Conservation (phyloP, 805 yeast species). For the Candida sakaeoensis region DNA sequence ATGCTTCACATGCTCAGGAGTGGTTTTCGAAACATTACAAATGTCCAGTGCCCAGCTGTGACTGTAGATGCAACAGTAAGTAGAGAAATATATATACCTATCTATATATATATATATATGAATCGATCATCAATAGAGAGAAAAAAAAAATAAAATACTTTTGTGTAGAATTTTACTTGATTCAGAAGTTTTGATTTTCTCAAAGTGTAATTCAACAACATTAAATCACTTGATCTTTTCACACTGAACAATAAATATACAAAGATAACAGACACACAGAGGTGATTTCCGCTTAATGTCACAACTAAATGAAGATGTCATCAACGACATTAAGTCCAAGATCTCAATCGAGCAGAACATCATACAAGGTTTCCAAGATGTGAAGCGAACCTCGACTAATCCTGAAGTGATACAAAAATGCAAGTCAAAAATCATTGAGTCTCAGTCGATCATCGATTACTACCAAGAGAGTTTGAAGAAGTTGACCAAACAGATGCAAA, state of each 20-base stretch:
- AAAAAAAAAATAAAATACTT: background rate
- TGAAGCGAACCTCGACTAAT: slow-evolving; percentile 77
- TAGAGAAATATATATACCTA: slow-evolving; percentile 11
- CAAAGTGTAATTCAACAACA: slow-evolving; percentile 3
- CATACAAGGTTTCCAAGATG: slow-evolving; percentile 79
- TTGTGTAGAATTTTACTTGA: slow-evolving; percentile 1
- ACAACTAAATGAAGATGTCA: slow-evolving; percentile 22
- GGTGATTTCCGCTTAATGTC: no score
- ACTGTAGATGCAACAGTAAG: slow-evolving; percentile 71
- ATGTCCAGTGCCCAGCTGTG: slow-evolving; percentile 94
- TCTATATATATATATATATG: background rate
- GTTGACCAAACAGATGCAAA: slow-evolving; percentile 37
- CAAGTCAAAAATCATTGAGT: slow-evolving; percentile 85
- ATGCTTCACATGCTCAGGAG: slow-evolving; percentile 91
- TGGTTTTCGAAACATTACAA: slow-evolving; percentile 87
- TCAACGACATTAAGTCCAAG: slow-evolving; percentile 73
- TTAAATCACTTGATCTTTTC: background rate
- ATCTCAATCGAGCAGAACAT: slow-evolving; percentile 86
- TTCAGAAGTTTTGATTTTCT: background rate
- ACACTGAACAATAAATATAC: no score
- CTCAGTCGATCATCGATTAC: slow-evolving; percentile 86
- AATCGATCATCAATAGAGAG: background rate
- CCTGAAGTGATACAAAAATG: slow-evolving; percentile 84
- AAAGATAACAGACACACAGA: no score
- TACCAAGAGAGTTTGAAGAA: slow-evolving; percentile 73